Evolutionary conservation across 495 filamentous ascomycete genomes (phyloP).

Genomic region (Lasiosphaeris hirsuta): DNA sequence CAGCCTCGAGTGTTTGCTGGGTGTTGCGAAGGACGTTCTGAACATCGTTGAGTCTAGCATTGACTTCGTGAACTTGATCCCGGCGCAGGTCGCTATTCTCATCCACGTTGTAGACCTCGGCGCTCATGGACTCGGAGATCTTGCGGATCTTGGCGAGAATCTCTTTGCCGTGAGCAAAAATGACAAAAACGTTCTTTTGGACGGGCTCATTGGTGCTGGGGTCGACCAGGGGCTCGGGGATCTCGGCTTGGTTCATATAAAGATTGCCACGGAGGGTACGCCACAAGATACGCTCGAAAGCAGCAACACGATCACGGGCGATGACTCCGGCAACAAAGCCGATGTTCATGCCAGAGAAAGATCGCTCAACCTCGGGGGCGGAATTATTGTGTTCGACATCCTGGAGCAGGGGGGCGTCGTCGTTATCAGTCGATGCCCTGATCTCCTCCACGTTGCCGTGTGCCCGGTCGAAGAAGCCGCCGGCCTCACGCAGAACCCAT

Average conservation of each 20-base stretch:
- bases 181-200: conserved; percentile 98
- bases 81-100: conserved; percentile 91
- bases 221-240: conserved; percentile 90
- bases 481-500: conserved; percentile 92
- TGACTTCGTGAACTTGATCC: conserved; percentile 96
- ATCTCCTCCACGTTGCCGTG: conserved; percentile 97
- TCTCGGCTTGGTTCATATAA: conserved; percentile 99
- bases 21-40: conserved; percentile 90
- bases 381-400: conserved; percentile 80
- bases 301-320: conserved; percentile 82
- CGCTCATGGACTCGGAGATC: conserved; percentile 95
- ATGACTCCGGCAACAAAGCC: conserved; percentile 99
- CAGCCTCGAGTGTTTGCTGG: conserved; percentile 90
- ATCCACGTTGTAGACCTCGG: conserved; percentile 92
- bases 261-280: conserved; percentile 93
- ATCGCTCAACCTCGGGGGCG: conserved; percentile 75
- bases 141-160: conserved; percentile 98
- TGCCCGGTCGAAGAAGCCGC: conserved; percentile 94
- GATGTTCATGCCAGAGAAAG: conserved; percentile 95
- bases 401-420: conserved; percentile 76
- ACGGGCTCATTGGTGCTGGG: conserved; percentile 85
- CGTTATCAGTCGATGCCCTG: conserved; percentile 80
- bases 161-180: conserved; percentile 97
- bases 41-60: conserved; percentile 84
- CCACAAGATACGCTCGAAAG: conserved; percentile 97